These are phyloP conservation scores for Achlya hypogyna DNA, from an alignment of 352 stramenopile genomes.

Conservation along the genomic window DNA sequence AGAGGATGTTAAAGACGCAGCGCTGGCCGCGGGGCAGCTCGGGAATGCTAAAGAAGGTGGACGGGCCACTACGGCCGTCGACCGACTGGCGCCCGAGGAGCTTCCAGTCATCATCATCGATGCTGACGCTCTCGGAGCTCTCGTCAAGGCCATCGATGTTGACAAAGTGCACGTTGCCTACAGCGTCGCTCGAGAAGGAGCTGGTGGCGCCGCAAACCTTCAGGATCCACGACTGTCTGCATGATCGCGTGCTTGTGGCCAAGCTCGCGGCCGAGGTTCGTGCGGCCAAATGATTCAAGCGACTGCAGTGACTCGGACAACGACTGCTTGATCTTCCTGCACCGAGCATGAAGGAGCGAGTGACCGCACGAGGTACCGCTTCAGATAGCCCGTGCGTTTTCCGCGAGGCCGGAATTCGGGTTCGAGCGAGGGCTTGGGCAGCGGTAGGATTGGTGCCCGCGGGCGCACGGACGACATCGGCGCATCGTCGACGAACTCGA, in stretches of 20 bases:
- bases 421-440: conserved; percentile 34
- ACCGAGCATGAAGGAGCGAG: background rate
- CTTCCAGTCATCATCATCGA: conserved; percentile 12
- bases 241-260: conserved; percentile 48
- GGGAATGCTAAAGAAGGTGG: conserved; percentile 39
- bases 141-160: conserved; percentile 47
- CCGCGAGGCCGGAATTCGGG: conserved; percentile 21
- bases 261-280: conserved; percentile 56
- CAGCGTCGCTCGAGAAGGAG: background rate
- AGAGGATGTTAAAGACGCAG: conserved; percentile 24
- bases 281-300: conserved; percentile 68
- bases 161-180: conserved; percentile 65
- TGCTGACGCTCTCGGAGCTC: background rate
- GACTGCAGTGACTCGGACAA: conserved; percentile 57
- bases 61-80: background rate
- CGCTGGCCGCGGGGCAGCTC: conserved; percentile 17
- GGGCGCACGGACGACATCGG: conserved; percentile 35
- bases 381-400: background rate
- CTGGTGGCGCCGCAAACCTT: conserved; percentile 26
- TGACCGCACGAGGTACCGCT: background rate
- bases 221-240: conserved; percentile 46
- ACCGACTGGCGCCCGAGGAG: background rate
- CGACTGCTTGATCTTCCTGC: conserved; percentile 51
- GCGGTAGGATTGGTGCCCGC: conserved; percentile 42
- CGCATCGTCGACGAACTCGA: conserved; percentile 16